These are phyloP conservation scores for Xylariaceae sp. DNA, from an alignment of 2,329 filamentous ascomycete genomes.

Conservation along the genomic window DNA sequence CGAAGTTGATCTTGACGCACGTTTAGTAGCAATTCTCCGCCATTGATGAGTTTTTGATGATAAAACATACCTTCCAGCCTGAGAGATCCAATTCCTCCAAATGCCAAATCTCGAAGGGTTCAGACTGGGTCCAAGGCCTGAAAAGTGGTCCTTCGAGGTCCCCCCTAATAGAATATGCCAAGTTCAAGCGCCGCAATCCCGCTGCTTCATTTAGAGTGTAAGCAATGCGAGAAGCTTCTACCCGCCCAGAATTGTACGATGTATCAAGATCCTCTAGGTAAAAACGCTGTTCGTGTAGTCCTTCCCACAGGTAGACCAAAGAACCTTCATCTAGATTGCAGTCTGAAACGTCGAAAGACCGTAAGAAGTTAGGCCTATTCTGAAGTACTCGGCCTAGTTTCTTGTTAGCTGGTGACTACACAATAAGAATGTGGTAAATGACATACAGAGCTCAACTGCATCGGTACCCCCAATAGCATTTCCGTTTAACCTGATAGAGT, in stretches of 20 bases:
- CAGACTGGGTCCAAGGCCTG: slow-evolving; percentile 40
- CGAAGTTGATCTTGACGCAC: slow-evolving; percentile 43
- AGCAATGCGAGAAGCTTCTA: slow-evolving; percentile 47
- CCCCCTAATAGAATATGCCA: slow-evolving; percentile 51
- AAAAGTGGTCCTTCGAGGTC: slow-evolving; percentile 45
- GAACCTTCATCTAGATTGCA: slow-evolving; percentile 51
- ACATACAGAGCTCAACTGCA: slow-evolving; percentile 48
- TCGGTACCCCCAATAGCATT: slow-evolving; percentile 47
- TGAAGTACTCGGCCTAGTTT: slow-evolving; percentile 27
- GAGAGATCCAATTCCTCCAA: slow-evolving; percentile 55
- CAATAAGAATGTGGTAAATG: neutral
- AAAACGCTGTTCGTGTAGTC: slow-evolving; percentile 43
- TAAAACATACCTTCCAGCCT: slow-evolving; percentile 46
- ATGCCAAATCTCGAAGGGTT: slow-evolving; percentile 35
- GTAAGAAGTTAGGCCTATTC: slow-evolving; percentile 38
- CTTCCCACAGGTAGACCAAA: slow-evolving; percentile 47
- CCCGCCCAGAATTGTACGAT: slow-evolving; percentile 51
- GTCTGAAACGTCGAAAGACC: slow-evolving; percentile 48
- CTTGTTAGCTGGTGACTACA: neutral
- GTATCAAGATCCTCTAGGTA: slow-evolving; percentile 49
- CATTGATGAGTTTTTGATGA: neutral
- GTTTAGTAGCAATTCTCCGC: slow-evolving; percentile 10
- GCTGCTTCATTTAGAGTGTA: slow-evolving; percentile 43
- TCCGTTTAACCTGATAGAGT: slow-evolving; percentile 49
- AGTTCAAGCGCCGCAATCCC: slow-evolving; percentile 47